Conservation (phyloP, 306 rosid genomes). For the Citrullus mucosospermus region DNA sequence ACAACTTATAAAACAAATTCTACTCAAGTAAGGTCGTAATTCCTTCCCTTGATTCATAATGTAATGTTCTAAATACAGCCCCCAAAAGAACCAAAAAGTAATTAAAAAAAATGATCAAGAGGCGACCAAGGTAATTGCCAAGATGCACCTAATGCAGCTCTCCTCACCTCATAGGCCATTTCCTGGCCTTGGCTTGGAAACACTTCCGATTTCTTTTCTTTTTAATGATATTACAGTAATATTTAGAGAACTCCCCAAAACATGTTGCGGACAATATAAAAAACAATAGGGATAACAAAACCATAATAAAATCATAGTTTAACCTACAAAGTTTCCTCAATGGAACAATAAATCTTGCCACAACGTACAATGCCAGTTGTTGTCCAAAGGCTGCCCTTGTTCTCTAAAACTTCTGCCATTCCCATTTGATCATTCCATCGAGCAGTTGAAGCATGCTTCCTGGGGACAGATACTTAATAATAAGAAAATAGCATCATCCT, state of each 20-base stretch:
- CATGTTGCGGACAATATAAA: neutral
- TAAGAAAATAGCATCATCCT: neutral
- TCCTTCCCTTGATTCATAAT: neutral
- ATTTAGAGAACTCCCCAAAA: neutral
- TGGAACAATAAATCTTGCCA: constrained; percentile 45
- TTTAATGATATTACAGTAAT: neutral
- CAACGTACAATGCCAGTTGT: constrained; percentile 55
- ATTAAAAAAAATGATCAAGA: neutral
- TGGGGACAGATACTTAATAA: constrained; percentile 1
- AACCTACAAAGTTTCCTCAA: constrained; percentile 74
- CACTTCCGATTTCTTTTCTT: neutral
- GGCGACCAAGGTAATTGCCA: neutral
- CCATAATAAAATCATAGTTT: constrained; percentile 5
- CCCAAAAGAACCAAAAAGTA: neutral
- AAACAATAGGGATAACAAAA: neutral
- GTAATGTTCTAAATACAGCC: neutral
- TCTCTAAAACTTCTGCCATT: constrained; percentile 56
- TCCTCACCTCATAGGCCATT: neutral
- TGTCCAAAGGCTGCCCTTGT: constrained; percentile 53
- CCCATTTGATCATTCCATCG: constrained; percentile 49
- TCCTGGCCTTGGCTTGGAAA: neutral
- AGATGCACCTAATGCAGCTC: neutral
- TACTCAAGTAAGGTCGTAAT: neutral
- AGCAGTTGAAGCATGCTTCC: constrained; percentile 37
- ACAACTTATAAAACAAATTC: no score